Percentiles rank a stretch among this genome's conserved stretches.
These are phyloP conservation scores for Globisporangium sylvaticum DNA, from an alignment of 352 stramenopile genomes.

Conservation along the genomic window DNA sequence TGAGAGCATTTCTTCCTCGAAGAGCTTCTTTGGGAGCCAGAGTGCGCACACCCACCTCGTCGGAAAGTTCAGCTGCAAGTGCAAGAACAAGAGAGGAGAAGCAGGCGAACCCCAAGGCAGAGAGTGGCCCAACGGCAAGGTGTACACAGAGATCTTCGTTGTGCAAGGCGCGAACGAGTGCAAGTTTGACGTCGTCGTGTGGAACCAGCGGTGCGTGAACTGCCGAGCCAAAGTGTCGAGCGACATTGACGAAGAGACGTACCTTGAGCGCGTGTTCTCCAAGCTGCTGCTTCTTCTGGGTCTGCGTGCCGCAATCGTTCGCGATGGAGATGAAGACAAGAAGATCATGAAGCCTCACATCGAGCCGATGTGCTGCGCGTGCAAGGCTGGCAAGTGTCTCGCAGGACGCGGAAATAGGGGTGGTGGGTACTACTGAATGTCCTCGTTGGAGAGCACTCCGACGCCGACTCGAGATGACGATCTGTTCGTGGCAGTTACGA, in stretches of 20 bases:
- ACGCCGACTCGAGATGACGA: neutral
- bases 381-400: constrained; percentile 20
- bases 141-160: constrained; percentile 24
- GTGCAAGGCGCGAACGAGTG: neutral
- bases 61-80: constrained; percentile 2
- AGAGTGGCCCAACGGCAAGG: constrained; percentile 18
- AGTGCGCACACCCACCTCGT: neutral
- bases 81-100: neutral
- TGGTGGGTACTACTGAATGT: neutral
- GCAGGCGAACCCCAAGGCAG: neutral
- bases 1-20: neutral
- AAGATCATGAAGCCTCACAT: constrained; percentile 20
- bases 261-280: constrained; percentile 21
- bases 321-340: neutral
- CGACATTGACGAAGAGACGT: constrained; percentile 16
- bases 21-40: neutral
- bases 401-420: neutral
- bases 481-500: neutral
- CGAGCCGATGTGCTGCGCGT: constrained; percentile 22
- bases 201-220: constrained; percentile 21
- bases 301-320: constrained; percentile 6
- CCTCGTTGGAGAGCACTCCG: neutral
- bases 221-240: constrained; percentile 16
- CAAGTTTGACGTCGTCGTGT: constrained; percentile 23
- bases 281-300: constrained; percentile 23